phyloP scores from a whole-genome alignment of 2,329 filamentous ascomycete genomes.

The Exophiala spinifera region DNA sequence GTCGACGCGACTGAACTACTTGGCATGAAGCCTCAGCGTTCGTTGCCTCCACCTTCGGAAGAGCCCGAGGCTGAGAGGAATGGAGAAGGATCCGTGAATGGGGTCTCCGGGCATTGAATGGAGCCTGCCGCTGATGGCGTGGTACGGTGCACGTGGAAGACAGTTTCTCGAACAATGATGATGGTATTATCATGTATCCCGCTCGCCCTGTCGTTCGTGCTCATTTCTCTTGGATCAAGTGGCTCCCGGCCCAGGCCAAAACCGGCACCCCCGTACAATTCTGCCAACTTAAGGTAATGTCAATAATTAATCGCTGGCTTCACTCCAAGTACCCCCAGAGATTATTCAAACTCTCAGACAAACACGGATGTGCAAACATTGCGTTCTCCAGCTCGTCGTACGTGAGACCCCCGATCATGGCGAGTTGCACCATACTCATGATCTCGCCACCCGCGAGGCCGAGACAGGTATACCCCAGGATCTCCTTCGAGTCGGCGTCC shows the following conservation, averaged over 20 bases:
- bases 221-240: too few species aligned
- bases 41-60: slow-evolving; percentile 36
- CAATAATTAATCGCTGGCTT: slow-evolving; percentile 1
- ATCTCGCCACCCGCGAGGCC: slow-evolving; percentile 53
- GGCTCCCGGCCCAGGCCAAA: too few species aligned
- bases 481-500: slow-evolving; percentile 48
- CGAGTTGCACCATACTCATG: slow-evolving; percentile 54
- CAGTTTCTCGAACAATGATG: too few species aligned
- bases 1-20: slow-evolving; percentile 73
- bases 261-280: too few species aligned
- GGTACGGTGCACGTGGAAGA: too few species aligned
- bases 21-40: slow-evolving; percentile 57
- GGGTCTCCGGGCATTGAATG: background rate
- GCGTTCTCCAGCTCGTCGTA: slow-evolving; percentile 48
- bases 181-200: too few species aligned
- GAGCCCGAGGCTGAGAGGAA: slow-evolving; percentile 1
- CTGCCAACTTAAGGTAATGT: too few species aligned
- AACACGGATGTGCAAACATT: slow-evolving; percentile 51
- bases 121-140: too few species aligned
- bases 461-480: slow-evolving; percentile 53
- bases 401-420: slow-evolving; percentile 49
- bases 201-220: too few species aligned
- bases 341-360: slow-evolving; percentile 53
- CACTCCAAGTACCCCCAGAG: slow-evolving; percentile 43
- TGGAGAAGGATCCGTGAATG: background rate